Conservation (phyloP, 2,329 filamentous ascomycete species). For the Fusarium gaditjirri region DNA sequence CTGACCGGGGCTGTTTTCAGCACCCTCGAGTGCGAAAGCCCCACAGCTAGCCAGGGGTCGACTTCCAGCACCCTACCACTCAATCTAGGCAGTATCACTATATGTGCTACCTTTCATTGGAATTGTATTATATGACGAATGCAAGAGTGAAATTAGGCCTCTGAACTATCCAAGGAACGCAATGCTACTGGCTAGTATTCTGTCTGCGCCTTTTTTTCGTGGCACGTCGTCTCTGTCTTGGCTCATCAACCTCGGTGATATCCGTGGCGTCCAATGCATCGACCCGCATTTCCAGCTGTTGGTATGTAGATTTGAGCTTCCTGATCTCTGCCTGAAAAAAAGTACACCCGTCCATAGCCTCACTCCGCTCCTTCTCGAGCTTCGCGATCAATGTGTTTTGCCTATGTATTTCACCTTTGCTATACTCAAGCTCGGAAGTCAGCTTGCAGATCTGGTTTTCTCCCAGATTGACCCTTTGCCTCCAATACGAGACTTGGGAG, state of each 20-base stretch:
- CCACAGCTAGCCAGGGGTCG: neutral
- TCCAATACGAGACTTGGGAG: neutral
- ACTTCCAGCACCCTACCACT: neutral
- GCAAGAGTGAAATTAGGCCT: neutral
- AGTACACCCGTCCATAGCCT: conserved; percentile 1
- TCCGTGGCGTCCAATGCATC: neutral
- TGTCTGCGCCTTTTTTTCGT: neutral
- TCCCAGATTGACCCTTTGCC: neutral
- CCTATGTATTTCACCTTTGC: neutral
- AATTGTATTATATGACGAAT: neutral
- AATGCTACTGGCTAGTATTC: neutral
- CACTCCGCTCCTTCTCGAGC: neutral
- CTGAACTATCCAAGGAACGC: neutral
- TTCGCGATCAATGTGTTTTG: neutral
- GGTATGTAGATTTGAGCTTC: neutral
- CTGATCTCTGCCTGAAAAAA: neutral
- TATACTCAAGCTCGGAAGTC: neutral
- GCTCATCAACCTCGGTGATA: neutral
- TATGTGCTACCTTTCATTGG: neutral
- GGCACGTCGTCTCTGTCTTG: neutral
- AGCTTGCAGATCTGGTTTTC: neutral
- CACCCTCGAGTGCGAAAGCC: neutral
- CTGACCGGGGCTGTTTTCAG: neutral
- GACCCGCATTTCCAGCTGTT: neutral
- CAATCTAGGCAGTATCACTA: neutral